Evolutionary conservation across 225 moss, liverwort and hornwort genomes (phyloP).

Genomic region (Pleurozium schreberi): DNA sequence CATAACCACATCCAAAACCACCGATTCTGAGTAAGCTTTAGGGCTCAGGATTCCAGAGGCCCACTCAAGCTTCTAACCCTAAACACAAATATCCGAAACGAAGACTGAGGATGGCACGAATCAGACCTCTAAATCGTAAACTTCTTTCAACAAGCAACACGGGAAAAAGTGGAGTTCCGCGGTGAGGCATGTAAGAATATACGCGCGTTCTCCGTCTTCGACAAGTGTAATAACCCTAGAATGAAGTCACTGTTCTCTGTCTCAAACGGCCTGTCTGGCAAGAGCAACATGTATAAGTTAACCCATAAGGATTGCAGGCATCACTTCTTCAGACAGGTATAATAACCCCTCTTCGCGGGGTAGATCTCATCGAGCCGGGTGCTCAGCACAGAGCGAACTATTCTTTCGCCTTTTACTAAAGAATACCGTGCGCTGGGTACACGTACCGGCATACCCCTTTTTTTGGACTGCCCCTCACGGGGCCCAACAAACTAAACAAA

Average conservation of each 20-base stretch:
- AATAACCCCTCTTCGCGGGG: rapidly evolving
- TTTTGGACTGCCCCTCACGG: constrained; percentile 1
- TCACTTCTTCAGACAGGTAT: background rate
- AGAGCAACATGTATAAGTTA: background rate
- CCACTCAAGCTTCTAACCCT: background rate
- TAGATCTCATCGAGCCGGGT: background rate
- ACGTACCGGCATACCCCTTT: background rate
- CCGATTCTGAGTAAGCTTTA: background rate
- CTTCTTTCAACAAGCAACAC: too few relatives aligned
- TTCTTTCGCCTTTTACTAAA: constrained; percentile 62
- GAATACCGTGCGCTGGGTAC: constrained; percentile 50
- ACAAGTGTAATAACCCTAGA: background rate
- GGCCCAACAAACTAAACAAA: background rate
- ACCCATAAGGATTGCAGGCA: background rate
- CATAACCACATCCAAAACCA: background rate
- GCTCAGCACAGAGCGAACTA: constrained; percentile 39
- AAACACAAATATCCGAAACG: background rate
- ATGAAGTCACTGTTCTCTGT: background rate
- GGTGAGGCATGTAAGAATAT: background rate
- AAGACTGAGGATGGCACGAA: background rate
- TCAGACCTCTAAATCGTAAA: background rate
- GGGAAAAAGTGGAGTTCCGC: background rate
- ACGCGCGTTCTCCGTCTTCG: too few relatives aligned
- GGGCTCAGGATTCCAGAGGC: background rate
- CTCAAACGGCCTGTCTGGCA: background rate